Evolutionary conservation across 1,139 yeast genomes (phyloP), one percentile per base, ranked within the genome.

Genomic region (Debaryomyces psychrophilus): DNA sequence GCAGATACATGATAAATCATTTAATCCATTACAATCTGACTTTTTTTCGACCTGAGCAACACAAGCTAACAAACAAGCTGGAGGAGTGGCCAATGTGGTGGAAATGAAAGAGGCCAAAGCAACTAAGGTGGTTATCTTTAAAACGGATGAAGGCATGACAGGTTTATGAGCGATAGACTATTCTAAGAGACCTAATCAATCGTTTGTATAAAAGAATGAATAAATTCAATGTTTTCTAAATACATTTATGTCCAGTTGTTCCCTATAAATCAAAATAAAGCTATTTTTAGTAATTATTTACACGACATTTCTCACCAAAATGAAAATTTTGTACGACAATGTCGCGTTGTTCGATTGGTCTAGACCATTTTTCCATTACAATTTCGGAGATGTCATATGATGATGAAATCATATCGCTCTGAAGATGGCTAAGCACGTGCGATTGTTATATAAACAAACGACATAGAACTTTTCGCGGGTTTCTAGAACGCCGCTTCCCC

Each of bases 21-120:
- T 79, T 64, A 88, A 71, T 47, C 83, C 73, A 48, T 70, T 57
- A 67, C 92, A 85, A 41, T 71, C 59, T 43, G 82, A 68, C n/a
- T 64, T 57, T 63, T 77, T 79, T 57, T 81, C 75, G 45, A 86
- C 90, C 60, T 82, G 77, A 46, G 87, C 77, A 49, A 87, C 93
- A 79, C 96, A 90, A 41, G 96, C 95, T 65, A 90, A 76, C 56
- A 90, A 73, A 75, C 96, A 90, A 36, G 96, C 96, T 53, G 95
- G 95, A 45, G 96, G 93, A 48, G 93, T 75, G 49, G 95, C 95
- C 43, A 79, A 67, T 38, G 74, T 81, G 43, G 72, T 60, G 42
- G 73, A 71, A 45, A 81, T 68, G 48, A 81, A 63, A 46, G 81
- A 68, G 46, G 82, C 79, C 48, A 82, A 63, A 44, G 82, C 75